Percentiles rank a stretch among this genome's conserved stretches.
These are phyloP conservation scores for Aspergillus sp. DNA, from an alignment of 2,329 filamentous ascomycete species.

Conservation along the genomic window DNA sequence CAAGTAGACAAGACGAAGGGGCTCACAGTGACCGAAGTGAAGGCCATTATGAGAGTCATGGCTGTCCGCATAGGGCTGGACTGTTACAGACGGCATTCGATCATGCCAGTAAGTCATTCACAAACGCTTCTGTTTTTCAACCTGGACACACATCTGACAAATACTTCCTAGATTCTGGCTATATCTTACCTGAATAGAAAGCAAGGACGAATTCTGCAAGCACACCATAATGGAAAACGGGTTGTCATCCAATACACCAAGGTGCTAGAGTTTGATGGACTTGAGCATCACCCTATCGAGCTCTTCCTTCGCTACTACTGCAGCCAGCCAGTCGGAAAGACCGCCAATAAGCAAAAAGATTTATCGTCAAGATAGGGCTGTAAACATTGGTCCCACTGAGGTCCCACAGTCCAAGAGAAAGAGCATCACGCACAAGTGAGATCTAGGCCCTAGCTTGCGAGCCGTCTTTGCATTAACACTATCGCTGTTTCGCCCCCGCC, in stretches of 20 bases:
- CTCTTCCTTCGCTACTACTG: conserved; percentile 14
- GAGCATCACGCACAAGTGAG: neutral
- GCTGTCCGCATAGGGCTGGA: conserved; percentile 5
- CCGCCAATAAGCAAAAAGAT: neutral
- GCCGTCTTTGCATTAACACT: neutral
- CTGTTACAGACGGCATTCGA: neutral
- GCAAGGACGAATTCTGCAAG: conserved; percentile 13
- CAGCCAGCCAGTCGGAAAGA: conserved; percentile 3
- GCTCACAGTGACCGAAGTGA: conserved; percentile 4
- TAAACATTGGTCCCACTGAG: neutral
- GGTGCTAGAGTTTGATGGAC: neutral
- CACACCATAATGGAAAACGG: conserved; percentile 6
- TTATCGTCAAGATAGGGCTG: neutral
- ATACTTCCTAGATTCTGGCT: neutral
- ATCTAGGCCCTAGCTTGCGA: neutral
- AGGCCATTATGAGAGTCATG: conserved; percentile 11
- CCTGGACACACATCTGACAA: neutral
- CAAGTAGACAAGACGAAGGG: neutral
- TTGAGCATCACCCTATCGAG: neutral
- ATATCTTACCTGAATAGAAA: conserved; percentile 9
- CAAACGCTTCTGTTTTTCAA: no score
- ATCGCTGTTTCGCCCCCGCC: neutral
- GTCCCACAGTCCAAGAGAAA: neutral
- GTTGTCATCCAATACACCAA: conserved; percentile 12
- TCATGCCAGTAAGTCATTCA: conserved; percentile 8